Evolutionary conservation across 2,329 filamentous ascomycete genomes (phyloP).

Genomic region (Magnaporthiopsis incrustans): DNA sequence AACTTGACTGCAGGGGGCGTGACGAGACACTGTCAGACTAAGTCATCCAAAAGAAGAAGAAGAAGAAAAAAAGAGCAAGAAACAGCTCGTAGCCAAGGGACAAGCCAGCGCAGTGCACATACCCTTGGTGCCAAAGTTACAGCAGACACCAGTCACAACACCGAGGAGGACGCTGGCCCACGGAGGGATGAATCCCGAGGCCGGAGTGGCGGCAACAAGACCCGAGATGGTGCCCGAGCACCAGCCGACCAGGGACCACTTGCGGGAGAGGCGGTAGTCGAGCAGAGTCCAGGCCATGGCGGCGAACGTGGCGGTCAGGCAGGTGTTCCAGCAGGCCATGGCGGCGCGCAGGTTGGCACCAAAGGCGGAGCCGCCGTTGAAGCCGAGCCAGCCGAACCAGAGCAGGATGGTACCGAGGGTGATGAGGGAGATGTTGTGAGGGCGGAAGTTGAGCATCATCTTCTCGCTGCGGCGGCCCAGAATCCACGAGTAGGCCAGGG

Average conservation of each 20-base stretch:
- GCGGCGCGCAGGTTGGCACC: slow-evolving; percentile 88
- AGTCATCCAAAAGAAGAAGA: no score
- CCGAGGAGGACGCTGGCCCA: slow-evolving; percentile 62
- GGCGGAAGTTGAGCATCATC: slow-evolving; percentile 99
- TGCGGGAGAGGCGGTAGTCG: slow-evolving; percentile 87
- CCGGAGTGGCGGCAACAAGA: slow-evolving; percentile 61
- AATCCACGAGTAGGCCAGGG: slow-evolving; percentile 90
- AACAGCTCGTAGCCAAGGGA: background rate
- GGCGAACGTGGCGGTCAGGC: slow-evolving; percentile 79
- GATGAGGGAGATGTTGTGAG: slow-evolving; percentile 97
- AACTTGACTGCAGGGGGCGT: slow-evolving; percentile 35
- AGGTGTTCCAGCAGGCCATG: slow-evolving; percentile 98
- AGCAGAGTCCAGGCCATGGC: slow-evolving; percentile 91
- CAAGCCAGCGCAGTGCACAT: background rate
- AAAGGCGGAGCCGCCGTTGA: slow-evolving; percentile 94
- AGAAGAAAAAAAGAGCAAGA: no score
- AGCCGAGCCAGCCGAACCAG: slow-evolving; percentile 98
- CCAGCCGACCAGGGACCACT: slow-evolving; percentile 80
- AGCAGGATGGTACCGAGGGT: slow-evolving; percentile 91
- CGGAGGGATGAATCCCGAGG: slow-evolving; percentile 59
- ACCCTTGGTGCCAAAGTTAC: slow-evolving; percentile 60
- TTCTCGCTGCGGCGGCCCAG: slow-evolving; percentile 94
- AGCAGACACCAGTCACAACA: slow-evolving; percentile 55
- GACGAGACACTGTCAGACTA: slow-evolving; percentile 1
- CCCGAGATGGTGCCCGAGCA: slow-evolving; percentile 65